Conservation (phyloP, 1,284 basidiomycete species). For the Psilocybe mexicana region DNA sequence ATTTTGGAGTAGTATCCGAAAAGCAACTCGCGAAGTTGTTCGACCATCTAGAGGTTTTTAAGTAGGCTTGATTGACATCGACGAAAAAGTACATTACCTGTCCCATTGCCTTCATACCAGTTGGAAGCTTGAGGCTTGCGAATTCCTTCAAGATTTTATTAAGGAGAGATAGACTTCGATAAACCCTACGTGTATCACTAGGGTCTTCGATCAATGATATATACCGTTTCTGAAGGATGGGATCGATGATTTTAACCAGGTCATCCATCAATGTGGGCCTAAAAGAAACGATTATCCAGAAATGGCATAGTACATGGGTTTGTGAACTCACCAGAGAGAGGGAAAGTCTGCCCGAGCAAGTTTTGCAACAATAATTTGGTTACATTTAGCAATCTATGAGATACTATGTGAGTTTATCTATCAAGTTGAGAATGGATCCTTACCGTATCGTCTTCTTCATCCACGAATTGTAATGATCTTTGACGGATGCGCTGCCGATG, state of each 20-base stretch:
- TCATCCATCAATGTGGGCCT: conserved; percentile 68
- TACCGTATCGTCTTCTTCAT: conserved; percentile 75
- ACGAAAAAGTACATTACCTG: conserved; percentile 38
- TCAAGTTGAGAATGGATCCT: conserved; percentile 21
- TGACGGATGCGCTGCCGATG: conserved; percentile 59
- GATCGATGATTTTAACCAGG: conserved; percentile 55
- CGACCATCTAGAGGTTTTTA: conserved; percentile 49
- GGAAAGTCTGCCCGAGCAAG: conserved; percentile 76
- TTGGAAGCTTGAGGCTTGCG: conserved; percentile 62
- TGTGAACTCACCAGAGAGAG: conserved; percentile 51
- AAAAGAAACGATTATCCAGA: neutral
- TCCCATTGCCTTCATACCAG: conserved; percentile 64
- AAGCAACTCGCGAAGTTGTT: conserved; percentile 51
- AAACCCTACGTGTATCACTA: conserved; percentile 52
- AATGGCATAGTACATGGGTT: neutral
- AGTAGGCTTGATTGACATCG: conserved; percentile 9
- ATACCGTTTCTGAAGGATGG: conserved; percentile 51
- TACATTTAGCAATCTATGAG: conserved; percentile 69
- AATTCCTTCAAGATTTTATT: conserved; percentile 71
- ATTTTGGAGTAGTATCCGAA: conserved; percentile 61
- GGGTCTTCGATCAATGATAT: conserved; percentile 40
- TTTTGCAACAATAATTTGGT: conserved; percentile 67
- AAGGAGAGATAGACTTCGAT: conserved; percentile 60
- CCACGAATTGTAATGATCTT: conserved; percentile 62
- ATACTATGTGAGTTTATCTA: conserved; percentile 6